phyloP scores from a whole-genome alignment of 352 stramenopile species.

The Pythium monospermum region DNA sequence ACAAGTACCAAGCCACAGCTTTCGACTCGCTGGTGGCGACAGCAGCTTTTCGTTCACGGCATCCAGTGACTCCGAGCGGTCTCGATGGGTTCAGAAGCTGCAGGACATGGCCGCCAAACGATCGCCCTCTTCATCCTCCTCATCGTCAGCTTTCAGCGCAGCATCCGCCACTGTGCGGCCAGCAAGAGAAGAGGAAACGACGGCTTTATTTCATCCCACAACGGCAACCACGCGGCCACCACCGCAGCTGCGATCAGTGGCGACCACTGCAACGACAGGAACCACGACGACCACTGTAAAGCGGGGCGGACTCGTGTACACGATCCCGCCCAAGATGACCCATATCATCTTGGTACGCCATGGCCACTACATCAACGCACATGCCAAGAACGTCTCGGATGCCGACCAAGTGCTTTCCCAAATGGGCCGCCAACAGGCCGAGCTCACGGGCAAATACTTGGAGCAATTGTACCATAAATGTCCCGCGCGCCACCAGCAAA shows the following conservation, averaged over 20 bases:
- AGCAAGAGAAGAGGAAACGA: no score
- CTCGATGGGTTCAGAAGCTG: constrained; percentile 12
- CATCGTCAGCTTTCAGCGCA: constrained; percentile 1
- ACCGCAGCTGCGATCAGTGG: no score
- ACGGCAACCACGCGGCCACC: no score
- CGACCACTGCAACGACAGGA: no score
- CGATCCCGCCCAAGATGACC: constrained; percentile 50
- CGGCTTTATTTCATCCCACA: no score
- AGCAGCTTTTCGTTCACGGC: constrained; percentile 18
- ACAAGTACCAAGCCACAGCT: constrained; percentile 10
- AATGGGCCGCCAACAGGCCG: constrained; percentile 69
- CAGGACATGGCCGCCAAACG: constrained; percentile 6
- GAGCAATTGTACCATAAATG: constrained; percentile 46
- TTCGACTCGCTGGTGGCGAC: constrained; percentile 2
- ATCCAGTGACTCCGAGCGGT: constrained; percentile 10
- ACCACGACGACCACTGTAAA: constrained; percentile 13
- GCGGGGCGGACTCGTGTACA: constrained; percentile 40
- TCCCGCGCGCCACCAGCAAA: constrained; percentile 45
- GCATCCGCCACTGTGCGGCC: not conserved
- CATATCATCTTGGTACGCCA: constrained; percentile 77
- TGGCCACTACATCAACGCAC: constrained; percentile 79
- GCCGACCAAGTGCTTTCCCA: constrained; percentile 73
- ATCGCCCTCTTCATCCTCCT: not conserved
- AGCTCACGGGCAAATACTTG: constrained; percentile 65
- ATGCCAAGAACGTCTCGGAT: constrained; percentile 49